Base-by-base conservation (phyloP, 2,329 filamentous ascomycete genomes). In the Cytospora paraplurivora region DNA sequence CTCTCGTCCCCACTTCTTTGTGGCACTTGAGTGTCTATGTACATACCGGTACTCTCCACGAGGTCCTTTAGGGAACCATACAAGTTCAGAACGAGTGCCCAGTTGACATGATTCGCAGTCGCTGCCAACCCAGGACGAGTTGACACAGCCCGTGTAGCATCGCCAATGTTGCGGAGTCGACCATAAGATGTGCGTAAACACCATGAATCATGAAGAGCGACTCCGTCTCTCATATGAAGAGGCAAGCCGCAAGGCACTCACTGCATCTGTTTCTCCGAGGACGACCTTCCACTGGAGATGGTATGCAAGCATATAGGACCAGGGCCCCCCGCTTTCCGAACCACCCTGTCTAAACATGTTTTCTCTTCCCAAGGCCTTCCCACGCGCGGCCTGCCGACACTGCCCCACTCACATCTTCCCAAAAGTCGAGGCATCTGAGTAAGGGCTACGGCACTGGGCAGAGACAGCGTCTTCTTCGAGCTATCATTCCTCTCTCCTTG, bases 181-280 rank as follows among this genome's bases (percentile, higher is more conserved):
- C 27, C 41, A 47, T 41, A 15, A 13, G 35, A 17, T 41, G 38
- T 17, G 50, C 27, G n/a, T 35, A 38, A 47, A 53, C 49, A 37
- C 34, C 53, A 33, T 47, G 34, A 41, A 17, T 60, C 17, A 12
- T 52, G 49, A 35, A 21, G 33, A 62, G 60, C 63, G 63, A 65
- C 59, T 56, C 55, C 60, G 59, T 65, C 60, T 56, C 56, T 59
- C 47, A 32, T 19, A 41, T 51, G 37, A 37, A 55, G 51, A 27
- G 27, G 27, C 27, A 27, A 27, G 27, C 27, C 27, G 55, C 27
- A 38, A 15, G 32, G 15, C n/a, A 10, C 37, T 34, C 35, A 37
- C 51, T 44, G 54, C 59, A 62, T 17, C 50, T 62, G 59, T 53
- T 55, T 65, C 49, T 59, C 56, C 59, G 41, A 51, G 58, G 41